Conservation (phyloP, 495 filamentous ascomycete species). For the Apodospora peruviana region DNA sequence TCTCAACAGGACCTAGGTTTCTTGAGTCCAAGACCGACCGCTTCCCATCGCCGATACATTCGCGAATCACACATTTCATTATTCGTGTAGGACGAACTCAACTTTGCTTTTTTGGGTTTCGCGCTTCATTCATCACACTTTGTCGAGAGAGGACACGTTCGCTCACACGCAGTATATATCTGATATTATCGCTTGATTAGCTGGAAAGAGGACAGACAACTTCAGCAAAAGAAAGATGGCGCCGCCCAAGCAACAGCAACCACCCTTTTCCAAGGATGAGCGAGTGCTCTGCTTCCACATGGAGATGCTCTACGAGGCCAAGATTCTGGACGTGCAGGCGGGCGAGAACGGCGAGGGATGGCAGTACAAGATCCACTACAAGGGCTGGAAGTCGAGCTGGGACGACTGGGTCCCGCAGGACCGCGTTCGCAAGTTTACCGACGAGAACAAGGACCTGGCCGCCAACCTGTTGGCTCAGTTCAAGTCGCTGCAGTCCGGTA, state of each 20-base stretch:
- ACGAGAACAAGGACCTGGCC: slow-evolving; percentile 90
- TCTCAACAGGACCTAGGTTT: too few species aligned
- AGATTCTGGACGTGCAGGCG: slow-evolving; percentile 74
- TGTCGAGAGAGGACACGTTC: too few species aligned
- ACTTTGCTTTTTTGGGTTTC: too few species aligned
- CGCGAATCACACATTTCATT: too few species aligned
- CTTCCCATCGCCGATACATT: too few species aligned
- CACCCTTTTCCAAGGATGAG: slow-evolving; percentile 80
- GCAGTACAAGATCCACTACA: slow-evolving; percentile 93
- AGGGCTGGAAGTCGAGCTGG: slow-evolving; percentile 99
- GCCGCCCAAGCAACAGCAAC: slow-evolving; percentile 15
- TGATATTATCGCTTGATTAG: too few species aligned
- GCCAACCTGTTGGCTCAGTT: slow-evolving; percentile 54
- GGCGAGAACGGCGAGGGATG: slow-evolving; percentile 65
- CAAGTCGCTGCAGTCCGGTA: slow-evolving; percentile 39
- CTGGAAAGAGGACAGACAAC: too few species aligned
- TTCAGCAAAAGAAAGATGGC: too few species aligned
- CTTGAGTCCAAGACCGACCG: too few species aligned
- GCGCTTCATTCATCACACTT: too few species aligned
- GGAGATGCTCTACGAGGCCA: slow-evolving; percentile 94
- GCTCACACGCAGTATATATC: too few species aligned
- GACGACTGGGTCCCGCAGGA: slow-evolving; percentile 98
- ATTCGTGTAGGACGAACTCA: too few species aligned
- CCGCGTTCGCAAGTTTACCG: slow-evolving; percentile 86
- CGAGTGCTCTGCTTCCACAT: slow-evolving; percentile 94